These are phyloP conservation scores for Fusarium sp. DNA, from an alignment of 2,329 filamentous ascomycete species.

Conservation along the genomic window DNA sequence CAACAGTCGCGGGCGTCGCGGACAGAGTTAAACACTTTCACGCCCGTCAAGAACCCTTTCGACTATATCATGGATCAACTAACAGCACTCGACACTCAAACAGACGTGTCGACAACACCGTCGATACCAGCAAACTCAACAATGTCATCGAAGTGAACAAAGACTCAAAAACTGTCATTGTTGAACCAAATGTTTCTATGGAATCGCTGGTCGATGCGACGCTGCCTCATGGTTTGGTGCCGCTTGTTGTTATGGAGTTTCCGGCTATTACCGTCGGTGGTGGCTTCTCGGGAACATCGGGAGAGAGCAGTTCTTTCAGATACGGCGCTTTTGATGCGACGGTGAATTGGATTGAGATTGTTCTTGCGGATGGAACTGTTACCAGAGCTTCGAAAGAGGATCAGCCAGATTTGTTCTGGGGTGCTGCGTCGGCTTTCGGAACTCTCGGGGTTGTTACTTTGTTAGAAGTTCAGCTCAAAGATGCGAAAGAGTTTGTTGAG, in stretches of 20 bases:
- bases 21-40: constrained; percentile 58
- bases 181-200: constrained; percentile 78
- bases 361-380: constrained; percentile 70
- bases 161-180: constrained; percentile 65
- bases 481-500: constrained; percentile 66
- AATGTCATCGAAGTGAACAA: constrained; percentile 71
- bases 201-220: constrained; percentile 70
- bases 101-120: constrained; percentile 62
- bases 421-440: constrained; percentile 73
- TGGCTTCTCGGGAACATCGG: constrained; percentile 72
- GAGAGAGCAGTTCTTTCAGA: constrained; percentile 75
- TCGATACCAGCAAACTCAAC: constrained; percentile 74
- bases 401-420: constrained; percentile 70
- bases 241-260: constrained; percentile 77
- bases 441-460: constrained; percentile 75
- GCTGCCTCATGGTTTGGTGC: constrained; percentile 65
- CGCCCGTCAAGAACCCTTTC: constrained; percentile 64
- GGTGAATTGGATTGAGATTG: constrained; percentile 71
- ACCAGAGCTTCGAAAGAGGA: constrained; percentile 64
- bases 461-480: constrained; percentile 68
- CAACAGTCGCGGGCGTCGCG: constrained; percentile 57
- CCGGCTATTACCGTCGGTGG: constrained; percentile 78
- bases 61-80: constrained; percentile 82
- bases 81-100: constrained; percentile 75
- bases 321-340: constrained; percentile 74